Evolutionary conservation across 2,329 filamentous ascomycete genomes (phyloP).

Genomic region (Septoria petroselini): DNA sequence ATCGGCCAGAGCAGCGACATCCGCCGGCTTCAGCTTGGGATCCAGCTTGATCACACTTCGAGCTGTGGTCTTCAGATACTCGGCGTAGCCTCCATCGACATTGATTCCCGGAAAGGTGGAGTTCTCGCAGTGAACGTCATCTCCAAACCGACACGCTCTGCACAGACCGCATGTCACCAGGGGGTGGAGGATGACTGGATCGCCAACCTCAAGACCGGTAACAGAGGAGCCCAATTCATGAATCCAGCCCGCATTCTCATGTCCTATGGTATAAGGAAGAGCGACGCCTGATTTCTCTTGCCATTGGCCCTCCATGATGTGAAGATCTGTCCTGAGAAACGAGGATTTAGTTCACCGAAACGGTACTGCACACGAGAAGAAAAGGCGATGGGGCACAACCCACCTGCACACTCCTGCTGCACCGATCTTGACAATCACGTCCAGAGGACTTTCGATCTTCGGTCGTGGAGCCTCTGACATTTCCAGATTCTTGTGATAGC

Average conservation of each 20-base stretch:
- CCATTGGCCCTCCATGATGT: conserved; percentile 32
- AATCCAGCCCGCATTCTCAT: conserved; percentile 31
- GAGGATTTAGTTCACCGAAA: neutral
- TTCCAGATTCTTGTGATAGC: conserved; percentile 29
- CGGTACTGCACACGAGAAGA: neutral
- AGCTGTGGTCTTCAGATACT: conserved; percentile 30
- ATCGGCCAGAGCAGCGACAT: conserved; percentile 31
- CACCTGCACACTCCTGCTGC: conserved; percentile 31
- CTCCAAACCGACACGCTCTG: conserved; percentile 29
- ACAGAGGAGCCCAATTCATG: conserved; percentile 27
- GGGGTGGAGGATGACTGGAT: conserved; percentile 30
- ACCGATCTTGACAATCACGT: conserved; percentile 32
- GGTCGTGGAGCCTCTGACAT: conserved; percentile 28
- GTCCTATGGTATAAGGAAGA: conserved; percentile 31
- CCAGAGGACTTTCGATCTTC: conserved; percentile 25
- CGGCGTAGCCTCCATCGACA: conserved; percentile 29
- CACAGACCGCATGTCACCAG: conserved; percentile 31
- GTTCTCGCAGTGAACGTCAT: conserved; percentile 31
- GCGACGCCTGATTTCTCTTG: conserved; percentile 28
- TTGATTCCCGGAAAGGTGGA: conserved; percentile 30
- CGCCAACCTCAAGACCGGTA: conserved; percentile 23
- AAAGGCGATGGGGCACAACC: neutral
- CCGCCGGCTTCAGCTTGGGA: conserved; percentile 28
- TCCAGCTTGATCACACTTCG: conserved; percentile 32
- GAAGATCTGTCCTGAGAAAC: conserved; percentile 28